phyloP scores from a whole-genome alignment of 352 stramenopile species.

The Phytophthora hibernalis region DNA sequence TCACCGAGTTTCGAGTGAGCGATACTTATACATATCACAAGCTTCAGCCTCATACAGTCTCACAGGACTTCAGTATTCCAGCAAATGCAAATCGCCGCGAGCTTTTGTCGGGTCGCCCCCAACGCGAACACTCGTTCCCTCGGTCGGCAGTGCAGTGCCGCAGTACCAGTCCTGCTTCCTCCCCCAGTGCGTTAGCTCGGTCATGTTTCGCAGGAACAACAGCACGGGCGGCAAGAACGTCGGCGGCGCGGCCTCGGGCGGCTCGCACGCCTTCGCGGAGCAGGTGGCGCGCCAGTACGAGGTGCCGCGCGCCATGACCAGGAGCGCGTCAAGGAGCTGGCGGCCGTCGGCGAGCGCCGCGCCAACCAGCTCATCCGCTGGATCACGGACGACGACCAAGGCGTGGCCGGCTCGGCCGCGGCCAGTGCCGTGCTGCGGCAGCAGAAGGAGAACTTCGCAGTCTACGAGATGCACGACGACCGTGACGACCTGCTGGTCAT shows the following conservation, averaged over 20 bases:
- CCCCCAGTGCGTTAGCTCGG: not conserved
- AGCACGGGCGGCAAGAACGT: slow-evolving; percentile 34
- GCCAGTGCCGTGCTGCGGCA: slow-evolving; percentile 57
- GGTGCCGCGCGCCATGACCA: slow-evolving; percentile 51
- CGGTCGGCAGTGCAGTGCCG: slow-evolving; percentile 8
- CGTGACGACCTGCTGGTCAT: slow-evolving; percentile 64
- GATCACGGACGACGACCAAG: slow-evolving; percentile 69
- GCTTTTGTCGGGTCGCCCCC: slow-evolving; percentile 6
- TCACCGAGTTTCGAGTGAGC: too few relatives aligned
- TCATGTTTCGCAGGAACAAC: slow-evolving; percentile 51
- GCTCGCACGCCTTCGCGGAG: slow-evolving; percentile 54
- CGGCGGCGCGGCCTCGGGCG: slow-evolving; percentile 1
- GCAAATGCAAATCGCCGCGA: slow-evolving; percentile 25
- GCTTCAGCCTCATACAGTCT: not conserved
- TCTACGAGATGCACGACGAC: slow-evolving; percentile 76
- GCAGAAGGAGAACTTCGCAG: slow-evolving; percentile 81
- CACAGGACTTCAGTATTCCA: not conserved
- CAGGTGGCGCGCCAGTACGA: slow-evolving; percentile 71
- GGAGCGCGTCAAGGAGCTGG: slow-evolving; percentile 51
- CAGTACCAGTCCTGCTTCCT: slow-evolving; percentile 30
- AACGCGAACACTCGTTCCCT: slow-evolving; percentile 16
- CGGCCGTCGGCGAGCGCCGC: slow-evolving; percentile 54
- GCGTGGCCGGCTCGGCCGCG: slow-evolving; percentile 37
- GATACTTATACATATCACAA: not conserved
- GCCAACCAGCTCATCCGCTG: slow-evolving; percentile 71